Base-by-base conservation (phyloP, 805 yeast species). In the Starmerella scarabaei region DNA sequence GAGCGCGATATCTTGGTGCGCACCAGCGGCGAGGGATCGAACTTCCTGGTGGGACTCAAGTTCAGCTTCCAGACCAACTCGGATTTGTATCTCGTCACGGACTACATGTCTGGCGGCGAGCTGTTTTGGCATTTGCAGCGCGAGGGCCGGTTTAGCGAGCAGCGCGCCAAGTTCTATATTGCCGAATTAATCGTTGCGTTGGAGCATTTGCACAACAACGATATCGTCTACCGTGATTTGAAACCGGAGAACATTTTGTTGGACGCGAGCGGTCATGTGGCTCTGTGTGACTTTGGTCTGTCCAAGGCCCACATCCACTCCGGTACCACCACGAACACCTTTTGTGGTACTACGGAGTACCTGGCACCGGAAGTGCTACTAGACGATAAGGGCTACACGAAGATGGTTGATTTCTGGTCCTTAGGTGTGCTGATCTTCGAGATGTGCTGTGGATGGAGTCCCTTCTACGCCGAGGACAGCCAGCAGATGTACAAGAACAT, bases 401-500 rank as follows among this genome's bases (percentile, higher is more conserved):
- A 86, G 62, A 88, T 91, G 97, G 98, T 91, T 45, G 98, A 91
- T 61, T 91, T 91, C 54, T 91, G 98, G 98, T 86, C 97, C 2
- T 66, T 91, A 43, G 98, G 98, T 44, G 98, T 91, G 20, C 67
- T 91, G 43, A 85, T 91, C 34, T 91, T 91, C 62, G 98, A 91
- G 65, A 91, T 91, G 98, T 86, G 97, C 62, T 91, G 97, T 65
- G 98, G 98, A 37, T 91, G 97, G 98, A 81, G 94, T 4, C 98
- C 98, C 40, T 91, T 91, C 61, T 91, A 84, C 56, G 98, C 97
- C 21, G 96, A 88, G 48, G 88, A 84, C 60, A 85, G 94, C 37
- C 97, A 91, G 65, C 95, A 91, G 62, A 91, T 91, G 98, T 91
- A 91, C 65, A 91, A 88, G 65, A 91, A 91, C 63, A 91, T 91